Percentiles rank a stretch among this genome's conserved stretches.
phyloP scores from a whole-genome alignment of 2,329 filamentous ascomycete species.

The Exophiala mesophila region DNA sequence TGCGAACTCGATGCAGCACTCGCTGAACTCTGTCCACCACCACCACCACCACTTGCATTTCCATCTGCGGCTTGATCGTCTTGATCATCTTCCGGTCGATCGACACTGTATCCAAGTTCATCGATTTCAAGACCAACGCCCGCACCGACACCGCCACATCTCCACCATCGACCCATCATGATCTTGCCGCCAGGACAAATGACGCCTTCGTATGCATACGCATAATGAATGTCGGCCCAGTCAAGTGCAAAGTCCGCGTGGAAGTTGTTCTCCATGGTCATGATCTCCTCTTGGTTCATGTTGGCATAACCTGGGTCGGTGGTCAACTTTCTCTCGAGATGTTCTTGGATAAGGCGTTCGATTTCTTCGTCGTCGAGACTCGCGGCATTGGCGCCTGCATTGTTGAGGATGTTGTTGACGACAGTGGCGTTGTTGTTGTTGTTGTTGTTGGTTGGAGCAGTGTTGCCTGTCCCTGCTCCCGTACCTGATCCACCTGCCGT shows the following conservation, averaged over 20 bases:
- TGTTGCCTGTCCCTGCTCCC: background rate
- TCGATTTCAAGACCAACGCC: conserved; percentile 18
- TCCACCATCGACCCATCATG: conserved; percentile 50
- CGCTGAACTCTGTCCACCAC: no score
- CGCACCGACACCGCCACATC: conserved; percentile 13
- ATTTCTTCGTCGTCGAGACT: conserved; percentile 11
- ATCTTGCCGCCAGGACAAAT: conserved; percentile 44
- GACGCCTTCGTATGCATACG: conserved; percentile 45
- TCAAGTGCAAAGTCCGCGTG: conserved; percentile 15
- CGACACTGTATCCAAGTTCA: conserved; percentile 5
- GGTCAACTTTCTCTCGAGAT: conserved; percentile 10
- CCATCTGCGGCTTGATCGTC: background rate
- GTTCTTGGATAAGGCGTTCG: conserved; percentile 9
- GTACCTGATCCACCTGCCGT: background rate
- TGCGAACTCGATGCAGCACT: no score
- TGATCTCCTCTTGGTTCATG: conserved; percentile 13
- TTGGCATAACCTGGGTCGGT: conserved; percentile 6
- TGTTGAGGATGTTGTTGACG: background rate
- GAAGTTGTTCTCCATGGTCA: conserved; percentile 22
- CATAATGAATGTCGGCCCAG: conserved; percentile 30
- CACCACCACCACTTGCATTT: background rate
- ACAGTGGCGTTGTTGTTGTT: background rate
- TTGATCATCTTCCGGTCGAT: background rate
- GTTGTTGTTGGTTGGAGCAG: conserved; percentile 3
- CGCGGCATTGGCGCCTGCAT: background rate